Evolutionary conservation across 352 stramenopile species (phyloP), one percentile per base, ranked within the genome.

Genomic region (Pythium dissotocum): DNA sequence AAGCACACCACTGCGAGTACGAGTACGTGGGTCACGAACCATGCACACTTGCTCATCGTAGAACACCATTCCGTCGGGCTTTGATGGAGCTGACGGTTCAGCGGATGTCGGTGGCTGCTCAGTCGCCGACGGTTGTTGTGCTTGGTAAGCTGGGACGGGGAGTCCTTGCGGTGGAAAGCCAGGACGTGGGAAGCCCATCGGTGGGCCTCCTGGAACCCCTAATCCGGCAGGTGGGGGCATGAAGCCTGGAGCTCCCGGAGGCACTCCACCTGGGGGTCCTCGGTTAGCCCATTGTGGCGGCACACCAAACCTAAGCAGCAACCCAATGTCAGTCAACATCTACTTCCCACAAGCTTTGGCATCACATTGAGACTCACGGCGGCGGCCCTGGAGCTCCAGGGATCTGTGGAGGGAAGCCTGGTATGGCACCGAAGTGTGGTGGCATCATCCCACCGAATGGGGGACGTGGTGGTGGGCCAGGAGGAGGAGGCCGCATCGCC

Each of bases 401-500:
- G 2, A 72, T 65, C 12, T 72, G 61, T 21, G 67, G 67, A 21
- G 66, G 49, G 21, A 70, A 70, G n/a, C 57, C 67, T 28, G 61
- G 67, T 14, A 42, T 14, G 16, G 48, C 32, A 36, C 24, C 71
- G 52, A 73, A 73, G 16, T 73, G 69, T 40, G 59, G 66, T 1
- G 73, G 74, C 21, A 71, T 49, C 33, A 75, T 71, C 30, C 54
- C 71, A 66, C 69, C 75, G 61, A 70, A 73, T 6, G 63, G 69
- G 67, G 73, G 78, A 8, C 65, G 67, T 2, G 71, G 71, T 8
- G 77, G 78, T 42, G 65, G 70, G 30, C 73, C 75, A 10, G 69
- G 72, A 21, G 79, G 83, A 46, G 85, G 83, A 46, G 85, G 84
- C 6, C 73, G 70, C 74, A 91, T 87, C 4, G 68, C 66, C 61